These are phyloP conservation scores for Heracleum sosnowskyi DNA, from an alignment of 129 eudicot species.

Conservation along the genomic window DNA sequence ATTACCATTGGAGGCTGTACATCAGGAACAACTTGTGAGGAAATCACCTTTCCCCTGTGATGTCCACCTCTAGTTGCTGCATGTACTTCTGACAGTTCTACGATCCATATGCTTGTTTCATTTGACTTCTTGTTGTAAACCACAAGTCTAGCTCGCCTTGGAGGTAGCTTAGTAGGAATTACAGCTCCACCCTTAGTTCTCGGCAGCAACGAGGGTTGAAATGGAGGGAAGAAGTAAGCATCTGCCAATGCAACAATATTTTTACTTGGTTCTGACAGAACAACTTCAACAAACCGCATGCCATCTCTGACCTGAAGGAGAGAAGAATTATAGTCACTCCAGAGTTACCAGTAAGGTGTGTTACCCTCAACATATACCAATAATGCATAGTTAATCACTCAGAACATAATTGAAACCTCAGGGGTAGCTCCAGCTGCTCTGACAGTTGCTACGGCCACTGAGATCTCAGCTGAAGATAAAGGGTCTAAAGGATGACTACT, in stretches of 20 bases:
- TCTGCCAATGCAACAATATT: conserved; percentile 92
- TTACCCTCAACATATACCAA: background rate
- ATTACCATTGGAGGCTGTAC: conserved; percentile 98
- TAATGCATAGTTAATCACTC: background rate
- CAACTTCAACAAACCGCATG: conserved; percentile 95
- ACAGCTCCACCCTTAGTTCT: conserved; percentile 83
- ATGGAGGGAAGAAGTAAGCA: conserved; percentile 98
- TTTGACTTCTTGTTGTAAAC: conserved; percentile 90
- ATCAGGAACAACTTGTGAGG: conserved; percentile 64
- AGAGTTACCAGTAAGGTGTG: conserved; percentile 1
- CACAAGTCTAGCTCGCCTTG: conserved; percentile 89
- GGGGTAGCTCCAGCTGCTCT: conserved; percentile 99
- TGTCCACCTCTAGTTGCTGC: conserved; percentile 96
- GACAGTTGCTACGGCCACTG: conserved; percentile 94
- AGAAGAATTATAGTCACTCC: background rate
- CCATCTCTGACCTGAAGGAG: conserved; percentile 82
- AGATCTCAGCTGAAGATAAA: conserved; percentile 84
- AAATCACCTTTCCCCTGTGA: conserved; percentile 89
- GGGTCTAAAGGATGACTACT: conserved; percentile 97
- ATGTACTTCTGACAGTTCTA: conserved; percentile 81
- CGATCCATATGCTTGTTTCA: conserved; percentile 88
- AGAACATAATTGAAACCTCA: conserved; percentile 36
- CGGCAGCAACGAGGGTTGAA: conserved; percentile 81
- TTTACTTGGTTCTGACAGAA: conserved; percentile 81
- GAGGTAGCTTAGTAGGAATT: conserved; percentile 84